Base-by-base conservation (phyloP, 768 basidiomycete genomes). In the Leccinum incarnatum region DNA sequence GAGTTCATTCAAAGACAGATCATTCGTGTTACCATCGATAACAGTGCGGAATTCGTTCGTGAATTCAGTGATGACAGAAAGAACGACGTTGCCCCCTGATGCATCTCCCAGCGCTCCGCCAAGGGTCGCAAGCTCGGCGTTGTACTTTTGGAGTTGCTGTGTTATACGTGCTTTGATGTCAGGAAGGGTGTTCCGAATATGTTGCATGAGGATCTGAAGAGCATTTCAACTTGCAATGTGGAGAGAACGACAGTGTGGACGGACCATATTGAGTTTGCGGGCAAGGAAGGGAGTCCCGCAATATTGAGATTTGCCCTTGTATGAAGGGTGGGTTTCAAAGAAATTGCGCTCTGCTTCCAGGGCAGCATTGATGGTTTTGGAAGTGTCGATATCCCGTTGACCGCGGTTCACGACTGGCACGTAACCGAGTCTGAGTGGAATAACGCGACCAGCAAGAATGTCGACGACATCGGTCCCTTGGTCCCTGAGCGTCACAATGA, bases 321-420 rank as follows among this genome's bases (percentile, higher is more conserved):
- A 99, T 32, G 93, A 91, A 17, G 86, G 75, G 71, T 99, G 97
- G 67, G 83, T 92, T 75, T 98, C 96, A 71, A 99, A 99, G 83
- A 90, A 99, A 55, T 88, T 82, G 57, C 89, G 85, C 73, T 99
- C 97, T 65, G 83, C 80, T 37, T 98, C 96, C 37, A 99, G 81
- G 10, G 97, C 97, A 54, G 80, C 79, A 52, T 77, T 77, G 72
- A 99, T 99, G 17, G 91, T 75, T 74, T 96, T 97, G 64, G 85
- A 85, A 12, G 80, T 77, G 63, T 99, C 97, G 64, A 99, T 99
- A 74, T 99, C 97, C 51, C 95, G 87, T 72, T 98, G 97, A 37
- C 96, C 95, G 72, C 97, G 87, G 74, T 99, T 99, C 68, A 99
- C 97, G 9, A 99, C 97, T 10, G 97, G 97, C 3, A 98, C 97